Evolutionary conservation across 148 eudicot genomes (phyloP).

Genomic region (Nyssa sinensis): DNA sequence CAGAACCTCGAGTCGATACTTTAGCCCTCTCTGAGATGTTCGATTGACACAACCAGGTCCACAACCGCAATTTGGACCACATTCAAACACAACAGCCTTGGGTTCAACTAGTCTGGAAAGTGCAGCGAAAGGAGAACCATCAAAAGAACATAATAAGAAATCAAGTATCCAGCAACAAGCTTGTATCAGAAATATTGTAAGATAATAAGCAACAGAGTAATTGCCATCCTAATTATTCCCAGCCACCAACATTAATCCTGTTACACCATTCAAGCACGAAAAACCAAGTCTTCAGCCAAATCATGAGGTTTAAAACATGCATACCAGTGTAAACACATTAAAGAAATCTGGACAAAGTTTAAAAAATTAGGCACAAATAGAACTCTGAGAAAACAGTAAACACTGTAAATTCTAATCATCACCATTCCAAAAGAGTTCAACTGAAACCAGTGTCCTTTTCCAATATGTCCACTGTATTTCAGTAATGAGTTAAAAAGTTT

Average conservation of each 20-base stretch:
- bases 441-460: too few species aligned
- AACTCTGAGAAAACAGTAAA: too few species aligned
- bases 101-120: constrained; percentile 74
- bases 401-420: too few species aligned
- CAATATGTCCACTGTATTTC: too few species aligned
- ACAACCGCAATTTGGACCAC: constrained; percentile 87
- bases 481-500: too few species aligned
- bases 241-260: background rate
- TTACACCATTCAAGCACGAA: background rate
- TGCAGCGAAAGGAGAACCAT: background rate
- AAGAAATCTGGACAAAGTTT: too few species aligned
- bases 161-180: background rate
- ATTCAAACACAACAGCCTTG: constrained; percentile 82
- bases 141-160: background rate
- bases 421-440: too few species aligned
- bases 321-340: too few species aligned
- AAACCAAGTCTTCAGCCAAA: background rate
- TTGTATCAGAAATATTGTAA: background rate
- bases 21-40: constrained; percentile 63
- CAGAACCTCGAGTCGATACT: constrained; percentile 78
- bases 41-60: constrained; percentile 75
- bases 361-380: too few species aligned
- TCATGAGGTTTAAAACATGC: background rate
- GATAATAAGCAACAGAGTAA: background rate
- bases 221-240: background rate